Base-by-base conservation (phyloP, 352 stramenopile genomes). In the Pythium dissotocum region DNA sequence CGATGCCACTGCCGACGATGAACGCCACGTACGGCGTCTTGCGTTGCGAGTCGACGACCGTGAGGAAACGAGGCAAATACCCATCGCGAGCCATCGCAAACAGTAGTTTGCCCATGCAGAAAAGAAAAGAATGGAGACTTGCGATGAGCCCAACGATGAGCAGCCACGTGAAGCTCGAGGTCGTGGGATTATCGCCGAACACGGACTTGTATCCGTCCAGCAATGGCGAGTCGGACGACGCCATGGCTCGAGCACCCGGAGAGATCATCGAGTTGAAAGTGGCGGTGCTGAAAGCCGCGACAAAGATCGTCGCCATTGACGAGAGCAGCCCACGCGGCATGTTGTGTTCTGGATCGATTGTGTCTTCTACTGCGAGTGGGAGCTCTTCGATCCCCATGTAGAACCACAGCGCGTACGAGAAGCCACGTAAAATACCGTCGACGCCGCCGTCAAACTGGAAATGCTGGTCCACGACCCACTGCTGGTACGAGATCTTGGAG, bases 331-430 rank as follows among this genome's bases (percentile, higher is more conserved):
- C 83, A 7, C 74, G 72, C 1, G 84, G 80, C 68, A 92, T 90
- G 70, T 89, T 92, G 65, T 83, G 78, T 48, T 79, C 76, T 0
- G 84, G 84, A 16, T 92, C 73, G 53, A 92, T 88, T 2, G 84
- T 90, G 55, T 92, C 82, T 54, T 92, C 84, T 1, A 89, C 73
- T 2, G 84, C 82, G 35, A 92, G 84, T 0, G 84, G 84, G 0
- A 92, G 71, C 58, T 92, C 82, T 65, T 92, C 84, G 30, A 90
- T 92, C 30, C 82, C 84, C 5, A 90, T 71, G 79, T 89, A 91
- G 61, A 90, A 91, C 81, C 83, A 91, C 33, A 91, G 62, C 7
- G 73, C 63, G 61, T 89, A 90, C 12, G 81, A 88, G 35, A 89
- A 78, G 18, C 78, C 83, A 16, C 80, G 70, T 36, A 91, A 57